phyloP scores from a whole-genome alignment of 345 rosid species.

The Melaleuca alternifolia region DNA sequence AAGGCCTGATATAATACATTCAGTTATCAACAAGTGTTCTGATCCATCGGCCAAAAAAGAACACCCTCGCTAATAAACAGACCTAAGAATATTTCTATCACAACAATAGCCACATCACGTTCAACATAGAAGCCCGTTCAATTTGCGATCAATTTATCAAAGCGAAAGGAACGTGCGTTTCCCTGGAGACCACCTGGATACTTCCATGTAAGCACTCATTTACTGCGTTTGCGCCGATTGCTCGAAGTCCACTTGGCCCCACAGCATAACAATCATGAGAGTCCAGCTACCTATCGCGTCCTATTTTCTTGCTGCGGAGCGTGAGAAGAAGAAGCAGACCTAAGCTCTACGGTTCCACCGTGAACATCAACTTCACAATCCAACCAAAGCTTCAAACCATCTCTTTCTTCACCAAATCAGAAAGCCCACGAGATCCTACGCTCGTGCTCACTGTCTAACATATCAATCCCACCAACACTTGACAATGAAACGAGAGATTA shows the following conservation, averaged over 20 bases:
- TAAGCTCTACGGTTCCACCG: neutral
- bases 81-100: neutral
- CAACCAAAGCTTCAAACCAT: neutral
- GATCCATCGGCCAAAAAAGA: neutral
- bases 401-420: neutral
- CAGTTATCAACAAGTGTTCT: neutral
- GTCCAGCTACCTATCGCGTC: neutral
- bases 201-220: neutral
- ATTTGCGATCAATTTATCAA: neutral
- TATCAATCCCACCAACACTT: neutral
- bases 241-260: neutral
- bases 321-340: neutral
- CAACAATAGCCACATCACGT: neutral
- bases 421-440: neutral
- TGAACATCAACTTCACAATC: neutral
- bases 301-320: neutral
- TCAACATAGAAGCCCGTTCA: neutral
- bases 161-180: neutral
- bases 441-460: neutral
- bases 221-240: neutral
- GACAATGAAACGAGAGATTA: neutral
- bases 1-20: neutral
- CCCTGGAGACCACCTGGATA: neutral
- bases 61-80: neutral
- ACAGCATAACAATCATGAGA: neutral